Evolutionary conservation across 2,329 filamentous ascomycete genomes (phyloP), one percentile per base, ranked within the genome.

Genomic region (Neofusicoccum laricinum): DNA sequence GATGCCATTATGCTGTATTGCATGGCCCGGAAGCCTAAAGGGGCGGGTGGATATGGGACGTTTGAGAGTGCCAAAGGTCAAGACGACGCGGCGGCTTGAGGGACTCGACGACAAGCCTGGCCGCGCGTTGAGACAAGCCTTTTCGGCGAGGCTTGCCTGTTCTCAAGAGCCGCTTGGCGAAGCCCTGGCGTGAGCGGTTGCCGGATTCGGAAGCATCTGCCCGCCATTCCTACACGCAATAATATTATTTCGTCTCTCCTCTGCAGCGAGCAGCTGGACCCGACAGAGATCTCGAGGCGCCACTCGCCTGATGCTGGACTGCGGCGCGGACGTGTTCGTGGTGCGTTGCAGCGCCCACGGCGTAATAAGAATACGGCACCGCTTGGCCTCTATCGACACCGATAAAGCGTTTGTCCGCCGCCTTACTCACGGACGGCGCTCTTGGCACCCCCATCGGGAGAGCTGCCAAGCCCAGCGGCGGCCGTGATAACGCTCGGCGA

Each of bases 1-100:
- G 84, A 84, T 17, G 76, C 69, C 21, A 76, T 81, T 45, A 79
- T 69, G 70, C 66, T 82, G 59, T 81, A 76, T 70, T 81, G 79
- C 67, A 82, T 82, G 80, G 70, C 78, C 55, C 73, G 79, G 64
- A 73, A 79, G 65, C 78, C 78, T 45, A 67, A 50, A 48, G 30
- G n/a, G 7, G 43, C 2, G 25, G 49, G 34, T 6, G 38, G 36
- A 3, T 34, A 63, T 15, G 55, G 55, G 7, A 46, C 41, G 15
- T 45, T 46, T 14, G 25, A 36, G 10, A 40, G 55, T 10, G 48
- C 3, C 36, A 32, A n/a, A 19, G 51, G n/a, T n/a, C n/a, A n/a
- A n/a, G n/a, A n/a, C n/a, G 21, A 4, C 51, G 30, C 11, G 15
- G 43, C 15, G 14, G 53, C 8, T 7, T 21, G 6, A 21, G 38